Percentiles rank a stretch among this genome's conserved stretches.
These are phyloP conservation scores for Lentinula novae-zelandiae DNA, from an alignment of 1,284 basidiomycete species.

Conservation along the genomic window DNA sequence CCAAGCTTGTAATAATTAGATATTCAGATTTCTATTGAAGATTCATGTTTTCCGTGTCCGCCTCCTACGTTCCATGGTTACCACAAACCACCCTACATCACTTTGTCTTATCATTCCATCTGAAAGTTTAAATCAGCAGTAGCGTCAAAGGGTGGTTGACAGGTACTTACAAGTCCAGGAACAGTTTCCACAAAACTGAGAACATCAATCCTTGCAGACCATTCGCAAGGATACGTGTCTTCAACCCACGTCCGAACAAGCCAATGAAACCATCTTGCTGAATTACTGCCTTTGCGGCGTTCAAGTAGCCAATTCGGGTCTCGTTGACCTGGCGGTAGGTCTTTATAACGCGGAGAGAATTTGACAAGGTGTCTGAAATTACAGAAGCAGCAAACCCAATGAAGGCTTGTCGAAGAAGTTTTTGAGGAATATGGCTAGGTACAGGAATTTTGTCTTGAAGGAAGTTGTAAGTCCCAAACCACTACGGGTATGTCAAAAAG, in stretches of 20 bases:
- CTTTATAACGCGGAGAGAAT: conserved; percentile 88
- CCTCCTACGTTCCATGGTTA: too few relatives aligned
- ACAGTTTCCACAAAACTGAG: conserved; percentile 80
- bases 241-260: conserved; percentile 78
- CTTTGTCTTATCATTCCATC: conserved; percentile 34
- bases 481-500: conserved; percentile 31
- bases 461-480: conserved; percentile 84
- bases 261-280: conserved; percentile 62
- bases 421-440: conserved; percentile 49
- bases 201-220: conserved; percentile 86
- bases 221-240: conserved; percentile 81
- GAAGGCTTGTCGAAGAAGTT: conserved; percentile 73
- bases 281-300: conserved; percentile 66
- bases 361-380: conserved; percentile 78
- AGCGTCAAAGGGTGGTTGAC: neutral
- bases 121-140: conserved; percentile 9
- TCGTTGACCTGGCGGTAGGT: conserved; percentile 89
- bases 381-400: conserved; percentile 85
- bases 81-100: neutral
- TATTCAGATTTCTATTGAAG: too few relatives aligned
- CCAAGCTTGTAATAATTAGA: neutral
- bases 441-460: conserved; percentile 62
- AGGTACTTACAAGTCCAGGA: conserved; percentile 71
- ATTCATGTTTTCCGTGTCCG: too few relatives aligned
- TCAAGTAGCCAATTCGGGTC: conserved; percentile 68